A percentile compares a stretch with the other conserved stretches of the same genome.
phyloP scores from a whole-genome alignment of 805 yeast genomes.

The fission yeast (Schizosaccharomyces pombe) region DNA sequence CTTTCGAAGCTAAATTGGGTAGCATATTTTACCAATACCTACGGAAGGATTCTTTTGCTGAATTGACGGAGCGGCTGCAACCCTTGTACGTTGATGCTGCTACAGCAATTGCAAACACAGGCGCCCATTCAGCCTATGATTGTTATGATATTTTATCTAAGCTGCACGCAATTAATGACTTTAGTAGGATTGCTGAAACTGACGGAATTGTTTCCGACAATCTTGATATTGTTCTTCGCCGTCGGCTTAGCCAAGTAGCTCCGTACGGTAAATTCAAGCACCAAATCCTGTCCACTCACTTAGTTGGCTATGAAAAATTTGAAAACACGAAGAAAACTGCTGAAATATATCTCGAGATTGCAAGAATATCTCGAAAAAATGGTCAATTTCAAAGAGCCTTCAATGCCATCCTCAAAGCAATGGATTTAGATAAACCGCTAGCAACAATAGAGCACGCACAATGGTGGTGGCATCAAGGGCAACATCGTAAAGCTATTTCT shows the following conservation, averaged over 20 bases:
- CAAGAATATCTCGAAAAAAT: constrained; percentile 42
- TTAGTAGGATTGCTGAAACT: background rate
- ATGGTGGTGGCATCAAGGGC: constrained; percentile 73
- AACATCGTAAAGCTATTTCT: constrained; percentile 52
- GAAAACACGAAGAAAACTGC: constrained; percentile 12
- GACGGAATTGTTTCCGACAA: background rate
- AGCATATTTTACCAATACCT: background rate
- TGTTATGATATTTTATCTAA: constrained; percentile 2
- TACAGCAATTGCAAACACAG: background rate
- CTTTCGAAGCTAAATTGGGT: background rate
- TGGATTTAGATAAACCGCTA: constrained; percentile 11
- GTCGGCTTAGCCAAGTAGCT: background rate
- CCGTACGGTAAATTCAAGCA: background rate
- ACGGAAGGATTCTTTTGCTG: background rate
- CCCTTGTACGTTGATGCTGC: background rate
- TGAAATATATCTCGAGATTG: constrained; percentile 32
- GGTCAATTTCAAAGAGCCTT: constrained; percentile 52
- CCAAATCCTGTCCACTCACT: background rate
- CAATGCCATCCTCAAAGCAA: constrained; percentile 37
- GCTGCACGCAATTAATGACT: constrained; percentile 2
- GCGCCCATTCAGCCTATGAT: background rate
- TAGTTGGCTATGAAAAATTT: background rate
- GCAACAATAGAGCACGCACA: constrained; percentile 44
- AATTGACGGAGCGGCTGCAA: background rate
- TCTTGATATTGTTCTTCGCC: background rate